Evolutionary conservation across 169 alveolate genomes (phyloP), one percentile per base, ranked within the genome.

Genomic region (Eimeria maxima): DNA sequence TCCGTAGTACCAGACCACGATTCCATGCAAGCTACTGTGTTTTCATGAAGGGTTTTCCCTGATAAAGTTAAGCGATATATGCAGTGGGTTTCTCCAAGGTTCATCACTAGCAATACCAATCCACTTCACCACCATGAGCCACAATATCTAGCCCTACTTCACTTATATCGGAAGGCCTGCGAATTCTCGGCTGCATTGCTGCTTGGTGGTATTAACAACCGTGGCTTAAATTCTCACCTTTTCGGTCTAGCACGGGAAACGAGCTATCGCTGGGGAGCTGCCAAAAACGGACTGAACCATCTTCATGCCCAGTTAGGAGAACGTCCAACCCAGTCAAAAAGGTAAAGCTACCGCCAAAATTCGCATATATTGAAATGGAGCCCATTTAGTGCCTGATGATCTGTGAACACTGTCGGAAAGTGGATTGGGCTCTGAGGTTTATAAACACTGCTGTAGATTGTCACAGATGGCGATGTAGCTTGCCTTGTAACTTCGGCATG

Each of bases 1-100:
- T 87, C 81, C 65, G 44, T 22, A 38, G 42, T 18, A 42, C 20
- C 93, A 24, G 93, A 53, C 93, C 93, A 87, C 20, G 93, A 87
- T 18, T 60, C 93, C 78, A 87, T 87, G 93, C 93, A 87, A 0
- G 93, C 93, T 29, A 87, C 93, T 87, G 93, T 87, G 83, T 87
- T 87, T 29, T 87, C 93, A 24, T 87, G 93, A 3, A 87, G 81
- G 44, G 63, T 10, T 71, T 63, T 87, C 27, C 93, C 93, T 87
- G 93, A 47, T 22, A 22, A 87, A 1, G 29, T 18, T 20, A 53
- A 81, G 42, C 50, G 22, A 22, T 24, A 45, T 47, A 67, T 18
- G n/a, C n/a, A 22, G n/a, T 44, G 53, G 14, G 38, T 16, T 73
- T 29, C 50, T 73, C 20, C n/a, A 53, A 11, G 5, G 10, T 18